Evolutionary conservation across 1,284 basidiomycete species (phyloP).

Genomic region (Ustilago cynodontis): DNA sequence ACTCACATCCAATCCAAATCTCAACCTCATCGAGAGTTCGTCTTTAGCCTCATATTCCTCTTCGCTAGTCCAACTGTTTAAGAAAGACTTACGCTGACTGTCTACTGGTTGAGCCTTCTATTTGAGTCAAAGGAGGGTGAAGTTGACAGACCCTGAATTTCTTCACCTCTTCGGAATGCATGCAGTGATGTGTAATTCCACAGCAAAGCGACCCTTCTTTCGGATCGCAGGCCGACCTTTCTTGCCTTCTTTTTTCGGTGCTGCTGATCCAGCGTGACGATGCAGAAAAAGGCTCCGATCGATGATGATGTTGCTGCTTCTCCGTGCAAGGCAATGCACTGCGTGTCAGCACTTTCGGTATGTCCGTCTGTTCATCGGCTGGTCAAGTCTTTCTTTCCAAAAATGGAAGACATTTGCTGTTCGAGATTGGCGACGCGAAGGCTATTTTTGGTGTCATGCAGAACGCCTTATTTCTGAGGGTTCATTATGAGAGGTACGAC

Average conservation of each 20-base stretch:
- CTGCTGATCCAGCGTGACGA: slow-evolving; percentile 11
- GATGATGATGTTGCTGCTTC: background rate
- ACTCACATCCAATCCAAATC: background rate
- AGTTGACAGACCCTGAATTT: slow-evolving; percentile 10
- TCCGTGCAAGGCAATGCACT: background rate
- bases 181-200: slow-evolving; percentile 18
- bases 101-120: too few relatives aligned
- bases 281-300: slow-evolving; percentile 13
- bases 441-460: background rate
- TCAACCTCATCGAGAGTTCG: background rate
- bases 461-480: slow-evolving; percentile 6
- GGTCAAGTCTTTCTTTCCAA: background rate
- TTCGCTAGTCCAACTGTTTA: too few relatives aligned
- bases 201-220: slow-evolving; percentile 6
- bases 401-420: too few relatives aligned
- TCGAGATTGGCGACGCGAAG: background rate
- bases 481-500: too few relatives aligned
- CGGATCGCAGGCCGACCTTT: background rate
- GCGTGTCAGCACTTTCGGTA: slow-evolving; percentile 2
- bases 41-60: too few relatives aligned
- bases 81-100: too few relatives aligned
- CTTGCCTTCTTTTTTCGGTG: background rate
- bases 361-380: background rate
- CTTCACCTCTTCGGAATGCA: background rate
- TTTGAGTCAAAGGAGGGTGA: background rate